Evolutionary conservation across 2,329 filamentous ascomycete species (phyloP).

Genomic region (Rutstroemia sp.): DNA sequence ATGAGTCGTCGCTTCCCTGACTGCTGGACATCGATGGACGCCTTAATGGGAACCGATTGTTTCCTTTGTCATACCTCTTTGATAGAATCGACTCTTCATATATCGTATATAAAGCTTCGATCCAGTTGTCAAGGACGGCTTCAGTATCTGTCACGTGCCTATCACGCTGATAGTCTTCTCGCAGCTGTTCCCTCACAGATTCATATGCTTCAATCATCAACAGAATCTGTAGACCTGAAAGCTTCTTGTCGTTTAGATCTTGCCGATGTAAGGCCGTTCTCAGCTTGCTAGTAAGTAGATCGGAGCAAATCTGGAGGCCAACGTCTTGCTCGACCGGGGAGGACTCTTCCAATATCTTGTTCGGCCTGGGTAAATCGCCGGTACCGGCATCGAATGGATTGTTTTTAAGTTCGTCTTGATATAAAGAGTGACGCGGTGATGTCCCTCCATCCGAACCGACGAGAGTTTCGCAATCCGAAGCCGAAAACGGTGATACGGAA

Average conservation of each 20-base stretch:
- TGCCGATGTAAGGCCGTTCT: constrained; percentile 18
- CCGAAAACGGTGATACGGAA: neutral
- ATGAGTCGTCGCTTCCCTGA: too few species aligned
- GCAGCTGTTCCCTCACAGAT: constrained; percentile 17
- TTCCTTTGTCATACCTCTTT: neutral
- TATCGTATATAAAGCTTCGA: constrained; percentile 24
- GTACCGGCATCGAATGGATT: neutral
- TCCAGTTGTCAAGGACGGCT: constrained; percentile 23
- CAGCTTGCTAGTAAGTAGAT: constrained; percentile 24
- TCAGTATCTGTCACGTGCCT: constrained; percentile 17
- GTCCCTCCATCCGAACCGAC: constrained; percentile 11
- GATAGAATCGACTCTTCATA: constrained; percentile 16
- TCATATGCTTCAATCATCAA: constrained; percentile 30
- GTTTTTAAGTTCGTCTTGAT: neutral
- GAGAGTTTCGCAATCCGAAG: constrained; percentile 12
- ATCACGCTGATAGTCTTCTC: constrained; percentile 8
- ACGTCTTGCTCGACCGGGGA: constrained; percentile 12
- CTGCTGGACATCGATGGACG: too few species aligned
- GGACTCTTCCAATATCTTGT: constrained; percentile 4
- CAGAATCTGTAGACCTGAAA: constrained; percentile 25
- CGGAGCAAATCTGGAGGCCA: constrained; percentile 24
- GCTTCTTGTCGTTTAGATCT: constrained; percentile 13
- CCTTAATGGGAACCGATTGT: too few species aligned
- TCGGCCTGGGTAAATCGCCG: neutral
- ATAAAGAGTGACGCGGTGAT: constrained; percentile 3